Conservation (phyloP, 371 early-diverging fungal species). For the Lichtheimia ornata region DNA sequence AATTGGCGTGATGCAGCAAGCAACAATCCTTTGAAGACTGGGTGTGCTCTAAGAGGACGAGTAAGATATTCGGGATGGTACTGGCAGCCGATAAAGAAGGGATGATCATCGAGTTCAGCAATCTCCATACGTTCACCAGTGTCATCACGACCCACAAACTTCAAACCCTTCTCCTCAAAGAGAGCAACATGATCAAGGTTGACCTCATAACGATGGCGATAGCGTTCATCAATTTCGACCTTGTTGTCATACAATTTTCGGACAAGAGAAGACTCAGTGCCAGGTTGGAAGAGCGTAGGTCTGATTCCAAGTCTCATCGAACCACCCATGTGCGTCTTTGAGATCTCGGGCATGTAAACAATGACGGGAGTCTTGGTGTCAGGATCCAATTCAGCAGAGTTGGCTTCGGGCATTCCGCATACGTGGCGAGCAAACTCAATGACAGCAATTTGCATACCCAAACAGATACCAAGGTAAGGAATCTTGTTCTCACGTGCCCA, state of each 20-base stretch:
- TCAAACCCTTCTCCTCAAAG: constrained; percentile 86
- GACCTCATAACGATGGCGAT: constrained; percentile 99
- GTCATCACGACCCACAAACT: constrained; percentile 94
- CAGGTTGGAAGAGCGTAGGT: constrained; percentile 81
- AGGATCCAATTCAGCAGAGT: constrained; percentile 87
- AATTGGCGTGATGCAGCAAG: constrained; percentile 72
- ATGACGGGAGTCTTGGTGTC: constrained; percentile 78
- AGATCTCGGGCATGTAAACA: constrained; percentile 96
- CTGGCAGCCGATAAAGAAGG: constrained; percentile 97
- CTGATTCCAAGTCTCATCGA: constrained; percentile 96
- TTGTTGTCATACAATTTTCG: constrained; percentile 75
- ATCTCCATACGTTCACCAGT: constrained; percentile 97
- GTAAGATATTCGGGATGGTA: constrained; percentile 99
- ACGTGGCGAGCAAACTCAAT: constrained; percentile 99
- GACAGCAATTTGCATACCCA: constrained; percentile 98
- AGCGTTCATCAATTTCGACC: constrained; percentile 85
- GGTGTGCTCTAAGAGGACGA: constrained; percentile 90
- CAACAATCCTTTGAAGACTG: constrained; percentile 94
- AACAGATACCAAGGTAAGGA: constrained; percentile 99
- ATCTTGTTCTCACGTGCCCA: constrained; percentile 98
- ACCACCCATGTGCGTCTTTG: constrained; percentile 94
- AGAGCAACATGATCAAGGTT: constrained; percentile 81
- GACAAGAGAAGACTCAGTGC: constrained; percentile 52
- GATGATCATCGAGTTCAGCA: constrained; percentile 90
- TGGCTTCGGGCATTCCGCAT: constrained; percentile 80